phyloP scores from a whole-genome alignment of 495 filamentous ascomycete species.

The Penicillium simplicissimum region DNA sequence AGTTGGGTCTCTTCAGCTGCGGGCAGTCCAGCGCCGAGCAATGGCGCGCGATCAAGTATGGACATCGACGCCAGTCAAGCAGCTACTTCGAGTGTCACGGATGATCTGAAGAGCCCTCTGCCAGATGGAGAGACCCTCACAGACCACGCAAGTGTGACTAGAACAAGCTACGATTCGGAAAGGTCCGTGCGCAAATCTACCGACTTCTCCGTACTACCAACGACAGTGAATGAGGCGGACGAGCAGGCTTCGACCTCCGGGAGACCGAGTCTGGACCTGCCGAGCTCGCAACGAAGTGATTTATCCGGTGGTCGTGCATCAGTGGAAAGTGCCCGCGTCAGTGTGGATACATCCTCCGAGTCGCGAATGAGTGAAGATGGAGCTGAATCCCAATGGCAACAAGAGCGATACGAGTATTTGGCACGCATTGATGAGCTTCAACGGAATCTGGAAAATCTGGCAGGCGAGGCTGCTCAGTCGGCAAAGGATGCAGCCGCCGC shows the following conservation, averaged over 20 bases:
- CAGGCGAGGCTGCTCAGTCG: slow-evolving; percentile 72
- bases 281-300: slow-evolving; percentile 11
- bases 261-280: slow-evolving; percentile 9
- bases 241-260: slow-evolving; percentile 11
- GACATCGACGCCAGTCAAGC: slow-evolving; percentile 37
- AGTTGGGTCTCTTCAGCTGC: slow-evolving; percentile 35
- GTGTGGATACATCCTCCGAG: slow-evolving; percentile 22
- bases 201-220: slow-evolving; percentile 24
- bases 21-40: slow-evolving; percentile 38
- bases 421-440: slow-evolving; percentile 93
- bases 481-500: slow-evolving; percentile 63
- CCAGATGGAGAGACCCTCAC: slow-evolving; percentile 15
- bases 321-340: slow-evolving; percentile 17
- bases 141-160: slow-evolving; percentile 11
- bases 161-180: slow-evolving; percentile 37
- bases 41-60: slow-evolving; percentile 40
- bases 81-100: slow-evolving; percentile 20
- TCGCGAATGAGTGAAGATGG: slow-evolving; percentile 46
- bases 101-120: slow-evolving; percentile 16
- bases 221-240: slow-evolving; percentile 20
- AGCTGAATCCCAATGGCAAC: slow-evolving; percentile 65
- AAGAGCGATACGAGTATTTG: slow-evolving; percentile 77
- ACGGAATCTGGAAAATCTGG: slow-evolving; percentile 83
- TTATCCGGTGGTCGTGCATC: slow-evolving; percentile 10
- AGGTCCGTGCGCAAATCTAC: slow-evolving; percentile 35